Conservation (phyloP, 2,329 filamentous ascomycete genomes). For the Beauveria australis region DNA sequence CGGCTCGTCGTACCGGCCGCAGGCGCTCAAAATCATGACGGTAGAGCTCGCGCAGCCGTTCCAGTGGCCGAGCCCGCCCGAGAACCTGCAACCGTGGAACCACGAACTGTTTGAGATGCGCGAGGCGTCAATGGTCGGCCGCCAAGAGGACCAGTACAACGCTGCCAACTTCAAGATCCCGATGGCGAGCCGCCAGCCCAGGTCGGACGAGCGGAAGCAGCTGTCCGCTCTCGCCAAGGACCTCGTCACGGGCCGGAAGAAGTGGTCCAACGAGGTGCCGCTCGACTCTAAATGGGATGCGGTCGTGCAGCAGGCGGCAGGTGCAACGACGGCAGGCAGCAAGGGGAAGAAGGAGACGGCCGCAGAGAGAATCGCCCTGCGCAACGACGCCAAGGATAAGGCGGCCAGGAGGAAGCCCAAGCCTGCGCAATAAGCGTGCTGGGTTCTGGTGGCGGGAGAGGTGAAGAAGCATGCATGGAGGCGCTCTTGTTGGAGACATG, state of each 20-base stretch:
- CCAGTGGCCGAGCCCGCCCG: slow-evolving; percentile 69
- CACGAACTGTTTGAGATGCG: slow-evolving; percentile 48
- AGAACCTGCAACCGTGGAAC: slow-evolving; percentile 56
- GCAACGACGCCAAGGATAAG: not conserved
- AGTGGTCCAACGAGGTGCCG: slow-evolving; percentile 46
- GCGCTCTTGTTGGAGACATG: not conserved
- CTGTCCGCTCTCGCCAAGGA: slow-evolving; percentile 57
- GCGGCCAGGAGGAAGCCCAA: not conserved
- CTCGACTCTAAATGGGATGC: slow-evolving; percentile 41
- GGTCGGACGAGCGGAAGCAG: slow-evolving; percentile 32
- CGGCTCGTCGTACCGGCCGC: slow-evolving; percentile 60
- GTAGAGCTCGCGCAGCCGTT: slow-evolving; percentile 84
- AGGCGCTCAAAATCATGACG: slow-evolving; percentile 83
- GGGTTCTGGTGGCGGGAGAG: not conserved
- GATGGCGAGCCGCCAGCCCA: slow-evolving; percentile 33
- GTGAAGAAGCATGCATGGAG: not conserved
- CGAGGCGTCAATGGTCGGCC: slow-evolving; percentile 36
- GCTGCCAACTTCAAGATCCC: slow-evolving; percentile 27
- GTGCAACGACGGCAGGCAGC: slow-evolving; percentile 1
- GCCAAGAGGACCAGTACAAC: slow-evolving; percentile 26
- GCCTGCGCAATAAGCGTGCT: not conserved
- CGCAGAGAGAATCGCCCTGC: slow-evolving; percentile 15
- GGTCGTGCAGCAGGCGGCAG: slow-evolving; percentile 19
- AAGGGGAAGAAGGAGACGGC: slow-evolving; percentile 12
- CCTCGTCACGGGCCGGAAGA: slow-evolving; percentile 50